A percentile compares a stretch with the other conserved stretches of the same genome.
These are phyloP conservation scores for Mycotypha africana DNA, from an alignment of 371 early-diverging fungal species.

Conservation along the genomic window DNA sequence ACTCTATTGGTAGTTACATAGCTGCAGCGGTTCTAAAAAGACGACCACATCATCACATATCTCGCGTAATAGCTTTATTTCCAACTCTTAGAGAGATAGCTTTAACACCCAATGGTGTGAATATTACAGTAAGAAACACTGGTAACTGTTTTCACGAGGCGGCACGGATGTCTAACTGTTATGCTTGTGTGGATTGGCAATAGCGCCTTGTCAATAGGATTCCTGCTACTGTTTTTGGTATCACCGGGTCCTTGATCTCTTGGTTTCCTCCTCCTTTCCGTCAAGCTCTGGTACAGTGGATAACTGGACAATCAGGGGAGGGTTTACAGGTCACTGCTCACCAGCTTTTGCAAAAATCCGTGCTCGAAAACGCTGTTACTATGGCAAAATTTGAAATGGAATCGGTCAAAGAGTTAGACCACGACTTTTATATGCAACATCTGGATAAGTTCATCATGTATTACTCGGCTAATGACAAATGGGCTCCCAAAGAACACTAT, in stretches of 20 bases:
- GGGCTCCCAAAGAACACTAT: slow-evolving; percentile 75
- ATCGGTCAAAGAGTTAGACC: slow-evolving; percentile 57
- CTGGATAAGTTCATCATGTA: slow-evolving; percentile 72
- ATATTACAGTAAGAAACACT: slow-evolving; percentile 51
- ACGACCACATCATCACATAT: slow-evolving; percentile 54
- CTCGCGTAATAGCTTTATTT: slow-evolving; percentile 64
- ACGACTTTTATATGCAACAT: slow-evolving; percentile 51
- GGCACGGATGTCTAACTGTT: too few relatives aligned
- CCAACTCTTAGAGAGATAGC: slow-evolving; percentile 76
- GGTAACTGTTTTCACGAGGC: too few relatives aligned
- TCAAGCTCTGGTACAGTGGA: slow-evolving; percentile 18
- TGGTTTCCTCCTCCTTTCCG: slow-evolving; percentile 33
- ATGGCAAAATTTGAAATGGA: slow-evolving; percentile 79
- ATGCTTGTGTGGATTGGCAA: too few relatives aligned
- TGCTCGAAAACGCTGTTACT: slow-evolving; percentile 56
- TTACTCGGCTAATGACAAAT: slow-evolving; percentile 70
- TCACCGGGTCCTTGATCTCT: slow-evolving; percentile 25
- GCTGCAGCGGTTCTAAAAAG: slow-evolving; percentile 46
- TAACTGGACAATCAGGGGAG: slow-evolving; percentile 44
- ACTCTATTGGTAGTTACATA: slow-evolving; percentile 68
- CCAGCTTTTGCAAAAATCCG: slow-evolving; percentile 50
- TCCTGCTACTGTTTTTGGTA: slow-evolving; percentile 29
- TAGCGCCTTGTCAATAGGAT: slow-evolving; percentile 38
- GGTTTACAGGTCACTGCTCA: slow-evolving; percentile 54
- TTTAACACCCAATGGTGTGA: slow-evolving; percentile 68